phyloP scores from a whole-genome alignment of 345 rosid species.

The Alliaria petiolata region DNA sequence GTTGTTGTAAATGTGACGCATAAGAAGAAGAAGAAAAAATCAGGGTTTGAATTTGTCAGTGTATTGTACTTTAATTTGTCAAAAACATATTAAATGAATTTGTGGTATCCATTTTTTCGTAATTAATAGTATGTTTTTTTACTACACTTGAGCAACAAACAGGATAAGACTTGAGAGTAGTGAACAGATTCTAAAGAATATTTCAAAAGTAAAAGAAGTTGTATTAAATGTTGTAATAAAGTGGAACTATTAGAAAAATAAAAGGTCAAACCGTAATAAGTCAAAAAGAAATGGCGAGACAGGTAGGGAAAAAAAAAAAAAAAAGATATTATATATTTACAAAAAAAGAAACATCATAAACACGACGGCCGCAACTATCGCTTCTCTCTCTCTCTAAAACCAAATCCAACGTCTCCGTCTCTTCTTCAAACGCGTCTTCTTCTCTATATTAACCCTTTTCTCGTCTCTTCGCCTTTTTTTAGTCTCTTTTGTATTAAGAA shows the following conservation, averaged over 20 bases:
- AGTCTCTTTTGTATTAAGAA: neutral
- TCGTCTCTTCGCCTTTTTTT: neutral
- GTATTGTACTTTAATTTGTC: too few relatives aligned
- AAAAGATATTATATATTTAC: too few relatives aligned
- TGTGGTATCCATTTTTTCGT: too few relatives aligned
- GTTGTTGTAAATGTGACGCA: too few relatives aligned
- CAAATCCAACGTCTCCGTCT: conserved; percentile 35
- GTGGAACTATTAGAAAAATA: too few relatives aligned
- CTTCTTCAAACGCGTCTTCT: conserved; percentile 36
- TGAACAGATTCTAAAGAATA: neutral
- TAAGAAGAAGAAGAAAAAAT: too few relatives aligned
- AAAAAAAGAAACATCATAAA: neutral
- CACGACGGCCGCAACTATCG: conserved; percentile 29
- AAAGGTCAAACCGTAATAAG: conserved; percentile 18
- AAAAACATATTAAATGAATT: too few relatives aligned
- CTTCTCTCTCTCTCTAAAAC: conserved; percentile 9
- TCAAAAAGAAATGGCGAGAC: conserved; percentile 14
- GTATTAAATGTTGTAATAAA: neutral
- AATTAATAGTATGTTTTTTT: too few relatives aligned
- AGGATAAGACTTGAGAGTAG: neutral
- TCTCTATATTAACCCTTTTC: conserved; percentile 20
- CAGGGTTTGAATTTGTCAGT: too few relatives aligned
- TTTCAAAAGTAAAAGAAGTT: neutral
- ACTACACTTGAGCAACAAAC: neutral
- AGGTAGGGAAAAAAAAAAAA: neutral